Base-by-base conservation (phyloP, 176 grass and related monocot genomes). In the Musa acuminata region DNA sequence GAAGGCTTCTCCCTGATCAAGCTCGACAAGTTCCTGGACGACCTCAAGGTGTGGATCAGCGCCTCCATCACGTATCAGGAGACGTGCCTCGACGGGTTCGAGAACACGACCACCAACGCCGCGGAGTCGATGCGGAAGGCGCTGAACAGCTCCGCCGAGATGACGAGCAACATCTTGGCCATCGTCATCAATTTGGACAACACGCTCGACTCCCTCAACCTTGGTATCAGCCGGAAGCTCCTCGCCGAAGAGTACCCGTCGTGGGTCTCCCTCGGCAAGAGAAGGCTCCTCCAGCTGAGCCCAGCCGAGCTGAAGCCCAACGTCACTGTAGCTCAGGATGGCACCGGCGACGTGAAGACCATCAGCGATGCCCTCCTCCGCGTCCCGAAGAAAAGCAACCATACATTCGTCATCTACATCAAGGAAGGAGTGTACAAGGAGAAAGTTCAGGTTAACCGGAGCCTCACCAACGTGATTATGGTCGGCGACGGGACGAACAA, bases 371-470 rank as follows among this genome's bases (percentile, higher is more conserved):
- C 89, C 17, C 70, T 92, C 2, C 63, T 75, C 53, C 79, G 62
- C 65, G 89, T 80, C 52, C 87, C 85, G 11, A 20, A 58, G 43
- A 77, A 86, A 23, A 82, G 76, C 53, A 13, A n/a, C 6, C 1
- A 11, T 0, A 22, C 77, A 65, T 90, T 83, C 77, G 81, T 97
- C 7, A 85, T 97, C 83, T 90, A 87, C 80, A 50, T 97, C 8
- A 92, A 92, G 77, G 83, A 71, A 17, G 93, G 90, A 12, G 85
- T 13, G 22, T 93, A 97, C 79, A 27, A 60, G n/a, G 93, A 97
- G 73, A 79, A 88, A 57, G 79, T 97, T 11, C 66, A 77, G 1
- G 82, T 97, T 20, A 24, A 87, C 23, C 82, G 73, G 14, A 78
- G 79, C 23, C 53, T 79, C 53, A 83, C 83, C 2, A 83, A 92